Base-by-base conservation (phyloP, 2,329 filamentous ascomycete genomes). In the Ophiostoma montium region DNA sequence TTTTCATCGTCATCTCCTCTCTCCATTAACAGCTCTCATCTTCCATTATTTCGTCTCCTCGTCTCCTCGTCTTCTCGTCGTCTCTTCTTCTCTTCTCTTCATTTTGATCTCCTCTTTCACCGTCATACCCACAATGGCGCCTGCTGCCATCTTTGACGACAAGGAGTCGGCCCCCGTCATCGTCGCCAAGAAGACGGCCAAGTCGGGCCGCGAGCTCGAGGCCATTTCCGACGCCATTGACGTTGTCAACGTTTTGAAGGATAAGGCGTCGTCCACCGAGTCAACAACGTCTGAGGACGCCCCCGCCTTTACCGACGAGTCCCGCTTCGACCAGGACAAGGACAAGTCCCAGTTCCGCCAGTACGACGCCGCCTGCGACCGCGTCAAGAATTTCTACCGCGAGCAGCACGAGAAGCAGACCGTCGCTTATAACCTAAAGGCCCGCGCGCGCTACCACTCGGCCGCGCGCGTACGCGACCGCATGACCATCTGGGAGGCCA, bases 401-500 rank as follows among this genome's bases (percentile, higher is more conserved):
- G 86, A 79, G 61, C 78, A 81, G 60, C 78, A 81, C 63, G 69
- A 70, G 61, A 80, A 79, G 70, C 84, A 88, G 65, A 88, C 83
- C 44, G 78, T 86, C 0, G 79, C 84, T 10, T 94, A 89, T 74
- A 94, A 94, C 70, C 73, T 94, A 39, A 78, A 80, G 54, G 86
- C 84, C 13, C 84, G 88, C 49, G 79, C 83, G 57, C 69, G 74
- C 49, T 86, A 87, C 68, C 69, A 80, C 64, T 73, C 72, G 55
- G 76, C 80, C 53, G 75, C 75, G 2, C 78, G 84, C 16, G 60
- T 59, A 36, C 68, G 72, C 48, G 78, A 82, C 15, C 74, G 84
- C 64, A 86, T 94, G 84, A 83, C 81, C 54, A 74, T 94, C 63
- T 94, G 87, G 88, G 73, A 94, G 63, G 88, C 88, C 18, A 92